Base-by-base conservation (phyloP, 169 alveolate genomes). In the Theileria annulata region DNA sequence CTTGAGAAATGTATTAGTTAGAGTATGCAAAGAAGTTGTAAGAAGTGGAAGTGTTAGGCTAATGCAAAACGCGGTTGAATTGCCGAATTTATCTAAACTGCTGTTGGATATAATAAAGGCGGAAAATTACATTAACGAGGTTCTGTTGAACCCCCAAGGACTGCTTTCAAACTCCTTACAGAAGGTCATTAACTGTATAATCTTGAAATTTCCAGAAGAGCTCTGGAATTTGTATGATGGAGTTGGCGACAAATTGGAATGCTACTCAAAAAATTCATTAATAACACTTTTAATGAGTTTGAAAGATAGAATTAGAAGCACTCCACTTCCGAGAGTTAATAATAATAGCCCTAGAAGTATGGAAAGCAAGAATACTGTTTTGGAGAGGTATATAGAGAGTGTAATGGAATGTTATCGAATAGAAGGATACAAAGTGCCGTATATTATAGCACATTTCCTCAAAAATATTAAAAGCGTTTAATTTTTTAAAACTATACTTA, bases 1-100 rank as follows among this genome's bases (percentile, higher is more conserved):
- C 63, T 12, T 54, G 21, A 54, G 3, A 21, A 54, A 54, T 3
- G 63, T 21, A 12, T 54, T 54, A 4, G 4, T 23, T 3, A 4
- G 33, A 15, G 23, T 63, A 8, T 63, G 27, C 47, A 58, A 35
- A 33, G 25, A 8, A 4, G 2, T 15, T 5, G 27, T 63, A 17
- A 63, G 27, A 4, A 63, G 25, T 23, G 56, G 63, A 23, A 63
- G 33, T 15, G 51, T 63, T 15, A 30, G 59, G 12, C 4, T 63
- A n/a, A 15, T 63, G 51, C 71, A 63, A 63, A 63, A 63, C 25
- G 49, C 56, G 8, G 71, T 63, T 21, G 33, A 15, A 63, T 17
- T 63, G 47, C 47, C 47, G 15, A 4, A 15, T 15, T n/a, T 63
- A n/a, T 15, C 25, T 6, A 63, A 63, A 15, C 33, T 63, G 23